Evolutionary conservation across 805 yeast species (phyloP), one percentile per base, ranked within the genome.

Genomic region (Starmerella sirachaensis): DNA sequence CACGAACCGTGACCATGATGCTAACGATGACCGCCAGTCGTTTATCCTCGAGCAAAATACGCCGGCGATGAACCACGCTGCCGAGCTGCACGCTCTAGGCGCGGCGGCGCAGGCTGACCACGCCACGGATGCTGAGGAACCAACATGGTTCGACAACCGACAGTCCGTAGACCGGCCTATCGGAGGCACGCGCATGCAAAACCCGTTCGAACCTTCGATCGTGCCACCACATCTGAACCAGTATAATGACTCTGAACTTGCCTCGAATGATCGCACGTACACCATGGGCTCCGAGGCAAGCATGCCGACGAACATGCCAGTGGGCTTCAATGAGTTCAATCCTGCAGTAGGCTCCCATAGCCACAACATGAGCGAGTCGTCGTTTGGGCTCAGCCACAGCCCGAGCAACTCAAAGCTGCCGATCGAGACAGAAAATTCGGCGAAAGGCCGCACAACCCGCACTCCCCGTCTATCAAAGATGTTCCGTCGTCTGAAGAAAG

Each of bases 1-100:
- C 19, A 94, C 83, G 59, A 72, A 91, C 58, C 80, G 80, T 57
- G 82, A 80, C 35, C 49, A 47, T 22, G 91, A 93, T 10, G 93
- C 93, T 9, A 76, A 68, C 52, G 96, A 86, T 60, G 95, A 86
- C 58, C 76, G 96, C 70, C 76, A 84, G 17, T 83, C 94, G 8
- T 86, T 86, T 74, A 53, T 59, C 31, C 42, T 47, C 31, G 57
- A 54, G 31, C 46, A 50, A 23, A 16, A 27, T n/a, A 42, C 39
- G 3, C 33, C 22, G 11, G 31, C 37, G 4, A 29, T 35, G 27
- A 47, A 47, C 29, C 54, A 47, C 11, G 57, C 54, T 28, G 61
- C 53, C 29, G 66, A 60, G 42, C 64, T 82, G 42, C 53, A 75
- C 28, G 93, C 86, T 3, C 66, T 83, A 43, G 94, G 94, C 42